phyloP scores from a whole-genome alignment of 805 yeast genomes.

The Starmerella vitae region DNA sequence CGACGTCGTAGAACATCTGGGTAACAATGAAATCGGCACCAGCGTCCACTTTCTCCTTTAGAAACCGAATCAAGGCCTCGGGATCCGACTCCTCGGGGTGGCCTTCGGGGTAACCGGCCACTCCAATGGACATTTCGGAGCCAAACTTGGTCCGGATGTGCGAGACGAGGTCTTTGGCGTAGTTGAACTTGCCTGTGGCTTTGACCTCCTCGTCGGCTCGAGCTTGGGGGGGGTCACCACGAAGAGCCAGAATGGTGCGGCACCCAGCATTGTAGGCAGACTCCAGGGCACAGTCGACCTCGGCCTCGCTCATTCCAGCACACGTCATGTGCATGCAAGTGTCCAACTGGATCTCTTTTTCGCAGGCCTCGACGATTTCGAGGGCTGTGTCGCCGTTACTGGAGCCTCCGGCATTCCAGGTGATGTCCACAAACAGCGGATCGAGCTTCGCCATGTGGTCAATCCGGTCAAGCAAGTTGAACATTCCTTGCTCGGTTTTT shows the following conservation, averaged over 20 bases:
- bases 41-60: slow-evolving; percentile 81
- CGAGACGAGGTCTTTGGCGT: slow-evolving; percentile 73
- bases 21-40: slow-evolving; percentile 93
- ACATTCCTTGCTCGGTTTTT: slow-evolving; percentile 92
- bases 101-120: slow-evolving; percentile 96
- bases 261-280: slow-evolving; percentile 87
- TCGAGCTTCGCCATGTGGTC: slow-evolving; percentile 88
- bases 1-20: slow-evolving; percentile 94
- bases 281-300: slow-evolving; percentile 72
- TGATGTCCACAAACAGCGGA: slow-evolving; percentile 87
- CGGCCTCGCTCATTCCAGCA: slow-evolving; percentile 74
- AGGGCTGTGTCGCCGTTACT: slow-evolving; percentile 54
- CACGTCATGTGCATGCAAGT: slow-evolving; percentile 98
- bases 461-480: slow-evolving; percentile 90
- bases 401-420: slow-evolving; percentile 98
- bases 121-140: slow-evolving; percentile 83
- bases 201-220: slow-evolving; percentile 33
- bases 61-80: slow-evolving; percentile 40
- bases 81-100: slow-evolving; percentile 72
- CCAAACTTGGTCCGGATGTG: slow-evolving; percentile 71
- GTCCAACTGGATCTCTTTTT: slow-evolving; percentile 78
- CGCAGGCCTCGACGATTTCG: slow-evolving; percentile 84
- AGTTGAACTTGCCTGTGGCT: slow-evolving; percentile 39
- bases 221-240: slow-evolving; percentile 89
- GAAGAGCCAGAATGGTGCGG: slow-evolving; percentile 80